Percentiles rank a stretch among this genome's conserved stretches.
These are phyloP conservation scores for Penicillium sp. DNA, from an alignment of 2,329 filamentous ascomycete species.

Conservation along the genomic window DNA sequence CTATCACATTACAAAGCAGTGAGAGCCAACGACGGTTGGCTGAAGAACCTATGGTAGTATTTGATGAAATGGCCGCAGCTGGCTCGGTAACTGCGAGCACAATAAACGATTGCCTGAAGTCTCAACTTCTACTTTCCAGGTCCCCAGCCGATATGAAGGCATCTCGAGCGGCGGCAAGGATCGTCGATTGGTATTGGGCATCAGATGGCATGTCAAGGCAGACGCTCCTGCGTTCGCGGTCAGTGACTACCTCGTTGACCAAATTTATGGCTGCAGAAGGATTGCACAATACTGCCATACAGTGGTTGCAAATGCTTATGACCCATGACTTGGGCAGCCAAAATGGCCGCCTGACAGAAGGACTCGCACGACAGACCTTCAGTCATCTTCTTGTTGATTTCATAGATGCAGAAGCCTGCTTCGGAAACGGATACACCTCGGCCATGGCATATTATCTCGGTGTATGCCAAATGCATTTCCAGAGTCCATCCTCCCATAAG, in stretches of 20 bases:
- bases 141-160: constrained; percentile 32
- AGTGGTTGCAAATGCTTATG: constrained; percentile 38
- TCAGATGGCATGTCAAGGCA: constrained; percentile 33
- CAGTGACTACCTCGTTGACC: constrained; percentile 27
- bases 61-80: constrained; percentile 42
- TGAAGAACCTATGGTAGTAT: constrained; percentile 35
- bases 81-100: constrained; percentile 31
- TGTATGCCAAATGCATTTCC: constrained; percentile 24
- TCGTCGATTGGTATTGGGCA: constrained; percentile 44
- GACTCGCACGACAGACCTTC: constrained; percentile 23
- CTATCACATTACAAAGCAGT: constrained; percentile 10
- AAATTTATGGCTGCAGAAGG: constrained; percentile 44
- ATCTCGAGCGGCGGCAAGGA: constrained; percentile 35
- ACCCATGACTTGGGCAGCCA: constrained; percentile 28
- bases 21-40: constrained; percentile 23
- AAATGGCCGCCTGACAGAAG: constrained; percentile 25
- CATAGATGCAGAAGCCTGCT: constrained; percentile 35
- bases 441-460: constrained; percentile 34
- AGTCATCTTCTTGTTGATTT: constrained; percentile 32
- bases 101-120: constrained; percentile 34
- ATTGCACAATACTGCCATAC: constrained; percentile 33
- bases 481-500: constrained; percentile 5
- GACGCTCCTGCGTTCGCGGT: constrained; percentile 32
- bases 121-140: constrained; percentile 34
- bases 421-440: constrained; percentile 34